Percentiles rank a stretch among this genome's conserved stretches.
These are phyloP conservation scores for Suhomyces taliae DNA, from an alignment of 1,139 yeast genomes.

Conservation along the genomic window DNA sequence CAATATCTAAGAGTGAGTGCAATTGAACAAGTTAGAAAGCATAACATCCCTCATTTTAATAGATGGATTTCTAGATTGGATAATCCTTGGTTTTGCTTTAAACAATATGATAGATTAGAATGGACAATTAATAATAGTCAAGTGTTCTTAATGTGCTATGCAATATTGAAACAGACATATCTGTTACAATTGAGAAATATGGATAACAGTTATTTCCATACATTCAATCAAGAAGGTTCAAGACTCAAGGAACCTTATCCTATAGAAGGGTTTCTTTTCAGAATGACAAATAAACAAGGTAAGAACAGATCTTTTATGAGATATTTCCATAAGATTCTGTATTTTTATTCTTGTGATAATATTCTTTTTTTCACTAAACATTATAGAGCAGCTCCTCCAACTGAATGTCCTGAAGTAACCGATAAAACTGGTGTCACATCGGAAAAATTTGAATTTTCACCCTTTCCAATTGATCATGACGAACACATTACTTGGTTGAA, in stretches of 20 bases:
- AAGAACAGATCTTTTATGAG: constrained; percentile 38
- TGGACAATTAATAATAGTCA: constrained; percentile 65
- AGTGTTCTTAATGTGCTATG: constrained; percentile 36
- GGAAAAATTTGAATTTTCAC: constrained; percentile 45
- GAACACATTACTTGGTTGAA: constrained; percentile 65
- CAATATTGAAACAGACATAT: constrained; percentile 21
- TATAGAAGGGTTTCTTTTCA: constrained; percentile 72
- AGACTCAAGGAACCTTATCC: constrained; percentile 56
- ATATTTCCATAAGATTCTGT: constrained; percentile 54
- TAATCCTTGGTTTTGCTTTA: constrained; percentile 55
- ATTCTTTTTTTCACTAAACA: constrained; percentile 60
- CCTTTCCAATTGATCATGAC: constrained; percentile 46
- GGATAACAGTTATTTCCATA: constrained; percentile 9
- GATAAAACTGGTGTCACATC: constrained; percentile 15
- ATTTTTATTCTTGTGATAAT: constrained; percentile 63
- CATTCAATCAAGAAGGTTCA: constrained; percentile 12
- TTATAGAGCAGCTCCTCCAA: constrained; percentile 61
- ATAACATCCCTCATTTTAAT: constrained; percentile 11
- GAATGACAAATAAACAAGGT: constrained; percentile 57
- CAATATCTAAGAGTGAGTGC: constrained; percentile 32
- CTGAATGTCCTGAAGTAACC: constrained; percentile 35
- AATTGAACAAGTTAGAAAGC: constrained; percentile 12
- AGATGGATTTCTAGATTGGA: constrained; percentile 22
- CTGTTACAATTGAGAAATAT: constrained; percentile 57
- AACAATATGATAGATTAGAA: constrained; percentile 70